Conservation (phyloP, 2,329 filamentous ascomycete species). For the Penicillium sp. region DNA sequence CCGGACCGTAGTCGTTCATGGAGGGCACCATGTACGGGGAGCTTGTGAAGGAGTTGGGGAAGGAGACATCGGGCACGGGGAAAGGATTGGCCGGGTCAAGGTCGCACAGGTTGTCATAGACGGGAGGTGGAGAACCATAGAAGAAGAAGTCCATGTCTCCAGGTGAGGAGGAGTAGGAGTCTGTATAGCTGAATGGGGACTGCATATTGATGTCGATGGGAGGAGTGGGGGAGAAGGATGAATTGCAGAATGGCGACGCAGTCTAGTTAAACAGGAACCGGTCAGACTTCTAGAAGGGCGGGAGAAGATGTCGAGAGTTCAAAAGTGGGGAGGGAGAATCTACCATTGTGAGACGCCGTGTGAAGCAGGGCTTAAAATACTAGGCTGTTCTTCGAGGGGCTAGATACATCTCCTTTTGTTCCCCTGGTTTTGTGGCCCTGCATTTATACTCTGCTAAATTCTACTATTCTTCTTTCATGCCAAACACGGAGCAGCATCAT, state of each 20-base stretch:
- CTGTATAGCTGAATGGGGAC: slow-evolving; percentile 18
- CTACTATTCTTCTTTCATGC: background rate
- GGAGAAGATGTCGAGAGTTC: slow-evolving; percentile 1
- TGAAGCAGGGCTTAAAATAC: background rate
- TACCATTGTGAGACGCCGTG: slow-evolving; percentile 24
- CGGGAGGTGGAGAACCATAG: slow-evolving; percentile 16
- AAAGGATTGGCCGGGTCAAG: slow-evolving; percentile 16
- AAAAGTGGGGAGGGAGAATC: slow-evolving; percentile 2
- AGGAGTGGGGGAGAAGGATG: slow-evolving; percentile 1
- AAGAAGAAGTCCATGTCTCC: slow-evolving; percentile 26
- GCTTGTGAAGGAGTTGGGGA: slow-evolving; percentile 17
- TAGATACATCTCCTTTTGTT: background rate
- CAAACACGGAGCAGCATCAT: background rate
- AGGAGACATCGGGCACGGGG: slow-evolving; percentile 14
- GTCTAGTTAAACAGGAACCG: slow-evolving; percentile 9
- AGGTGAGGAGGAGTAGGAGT: slow-evolving; percentile 22
- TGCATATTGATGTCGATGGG: slow-evolving; percentile 18
- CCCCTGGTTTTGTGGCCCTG: background rate
- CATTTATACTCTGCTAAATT: background rate
- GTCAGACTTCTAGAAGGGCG: slow-evolving; percentile 11
- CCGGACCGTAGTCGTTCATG: slow-evolving; percentile 7
- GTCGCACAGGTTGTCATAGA: slow-evolving; percentile 20
- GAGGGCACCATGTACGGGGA: slow-evolving; percentile 18
- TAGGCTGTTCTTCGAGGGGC: background rate
- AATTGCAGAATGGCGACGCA: slow-evolving; percentile 7